phyloP scores from a whole-genome alignment of 441 rosid genomes.

The Metrosideros polymorpha region DNA sequence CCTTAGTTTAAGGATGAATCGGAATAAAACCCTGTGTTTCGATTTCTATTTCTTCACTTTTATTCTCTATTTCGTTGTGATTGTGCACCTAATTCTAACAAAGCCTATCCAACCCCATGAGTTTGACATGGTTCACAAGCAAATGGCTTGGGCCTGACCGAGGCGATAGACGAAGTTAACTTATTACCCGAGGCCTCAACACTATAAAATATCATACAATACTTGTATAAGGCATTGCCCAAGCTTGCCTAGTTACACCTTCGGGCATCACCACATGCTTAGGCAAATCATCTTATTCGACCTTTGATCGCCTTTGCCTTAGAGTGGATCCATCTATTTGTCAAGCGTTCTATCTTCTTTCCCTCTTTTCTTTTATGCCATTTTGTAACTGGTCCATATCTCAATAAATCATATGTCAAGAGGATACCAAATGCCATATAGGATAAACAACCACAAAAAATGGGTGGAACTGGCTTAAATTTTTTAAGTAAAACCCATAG shows the following conservation, averaged over 20 bases:
- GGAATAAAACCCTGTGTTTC: no score
- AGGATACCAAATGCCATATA: background rate
- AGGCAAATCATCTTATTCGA: background rate
- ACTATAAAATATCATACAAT: background rate
- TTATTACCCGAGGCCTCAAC: background rate
- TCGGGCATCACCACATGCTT: background rate
- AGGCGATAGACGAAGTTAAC: background rate
- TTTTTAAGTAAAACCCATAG: background rate
- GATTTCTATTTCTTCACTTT: no score
- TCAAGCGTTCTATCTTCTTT: rapidly evolving
- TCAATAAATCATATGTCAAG: background rate
- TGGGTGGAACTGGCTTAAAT: background rate
- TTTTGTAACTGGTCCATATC: background rate
- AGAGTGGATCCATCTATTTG: no score
- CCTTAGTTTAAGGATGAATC: no score
- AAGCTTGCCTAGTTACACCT: background rate
- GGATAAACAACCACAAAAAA: background rate
- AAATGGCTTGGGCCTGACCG: background rate
- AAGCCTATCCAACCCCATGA: no score
- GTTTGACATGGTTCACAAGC: no score
- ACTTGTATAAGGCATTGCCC: background rate
- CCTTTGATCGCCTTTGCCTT: background rate
- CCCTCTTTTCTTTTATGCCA: background rate
- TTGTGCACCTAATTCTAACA: no score
- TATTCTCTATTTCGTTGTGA: no score